Evolutionary conservation across 148 eudicot genomes (phyloP), one percentile per base, ranked within the genome.

Genomic region (Silene latifolia): DNA sequence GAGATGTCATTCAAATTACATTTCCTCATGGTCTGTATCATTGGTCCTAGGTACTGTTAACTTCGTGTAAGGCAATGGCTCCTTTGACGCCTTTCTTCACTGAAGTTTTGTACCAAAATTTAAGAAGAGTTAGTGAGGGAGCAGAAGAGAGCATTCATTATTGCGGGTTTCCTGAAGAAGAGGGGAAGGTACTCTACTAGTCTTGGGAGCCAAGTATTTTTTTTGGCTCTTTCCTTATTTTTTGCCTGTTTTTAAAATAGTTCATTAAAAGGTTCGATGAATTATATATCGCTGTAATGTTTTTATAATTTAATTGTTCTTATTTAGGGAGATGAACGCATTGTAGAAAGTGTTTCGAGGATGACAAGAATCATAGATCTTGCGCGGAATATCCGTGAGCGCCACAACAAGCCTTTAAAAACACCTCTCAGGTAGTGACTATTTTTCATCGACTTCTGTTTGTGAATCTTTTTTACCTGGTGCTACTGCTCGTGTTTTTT

Each of bases 301-400:
- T 2, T 32, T 32, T 47, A 54, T 67, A 25, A 53, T 51, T 58
- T 69, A 29, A 17, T 23, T 27, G 46, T 18, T 4, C n/a, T 39
- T 48, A 57, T 64, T 59, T 75, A 92, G 97, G 85, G 96, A 72
- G 98, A 82, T 39, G 92, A 92, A 54, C 96, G 96, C 44, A 92
- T 95, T 77, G 98, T 90, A 72, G 88, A 89, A 78, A 95, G 98
- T 85, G 98, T 95, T 20, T 89, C 81, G 58, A 88, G 98, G 58
- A 95, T 95, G 98, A 95, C 84, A 84, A 92, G 84, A 63, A 87
- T 90, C 57, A 95, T 92, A 75, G 98, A 95, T 83, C 92, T 86
- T 63, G 98, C 96, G 17, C 88, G 98, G n/a, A 92, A 90, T 82
- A 92, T 95, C 60, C 98, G 97, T 76, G 98, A 95, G 81, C 98